Evolutionary conservation across 2,329 filamentous ascomycete species (phyloP).

Genomic region (Fusarium sulawesiense): DNA sequence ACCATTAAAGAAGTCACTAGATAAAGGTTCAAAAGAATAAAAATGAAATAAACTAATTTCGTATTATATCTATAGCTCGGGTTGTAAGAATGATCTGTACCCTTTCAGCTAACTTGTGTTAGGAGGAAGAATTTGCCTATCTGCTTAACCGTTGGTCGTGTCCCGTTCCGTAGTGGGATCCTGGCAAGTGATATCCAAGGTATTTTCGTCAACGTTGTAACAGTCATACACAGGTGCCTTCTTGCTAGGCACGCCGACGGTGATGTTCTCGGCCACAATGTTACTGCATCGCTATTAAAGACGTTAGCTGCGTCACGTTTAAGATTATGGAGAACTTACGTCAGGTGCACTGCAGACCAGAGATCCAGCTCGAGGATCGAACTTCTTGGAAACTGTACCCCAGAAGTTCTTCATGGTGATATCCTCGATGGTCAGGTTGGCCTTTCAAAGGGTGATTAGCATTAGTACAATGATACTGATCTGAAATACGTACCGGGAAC

Average conservation of each 20-base stretch:
- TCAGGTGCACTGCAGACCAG: conserved; percentile 48
- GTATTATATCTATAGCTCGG: not conserved
- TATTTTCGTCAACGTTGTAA: conserved; percentile 29
- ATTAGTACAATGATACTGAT: accelerated
- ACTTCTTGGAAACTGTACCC: conserved; percentile 46
- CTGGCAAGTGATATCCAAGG: conserved; percentile 38
- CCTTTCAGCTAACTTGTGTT: not conserved
- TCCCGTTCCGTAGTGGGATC: conserved; percentile 22
- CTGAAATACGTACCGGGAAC: conserved; percentile 23
- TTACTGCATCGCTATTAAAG: conserved; percentile 39
- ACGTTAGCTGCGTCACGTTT: not conserved
- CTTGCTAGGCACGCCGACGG: conserved; percentile 39
- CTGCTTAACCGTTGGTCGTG: conserved; percentile 14
- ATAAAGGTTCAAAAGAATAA: too few species aligned
- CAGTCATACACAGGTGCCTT: conserved; percentile 42
- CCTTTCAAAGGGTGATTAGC: conserved; percentile 28
- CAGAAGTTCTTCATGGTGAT: conserved; percentile 48
- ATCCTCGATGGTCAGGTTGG: conserved; percentile 44
- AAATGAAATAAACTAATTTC: too few species aligned
- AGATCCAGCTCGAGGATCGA: conserved; percentile 46
- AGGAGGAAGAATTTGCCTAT: accelerated
- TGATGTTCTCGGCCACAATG: conserved; percentile 40
- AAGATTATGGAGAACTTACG: conserved; percentile 19
- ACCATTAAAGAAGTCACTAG: too few species aligned
- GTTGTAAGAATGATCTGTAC: accelerated